These are phyloP conservation scores for Fusarium sp. DNA, from an alignment of 2,329 filamentous ascomycete species.

Conservation along the genomic window DNA sequence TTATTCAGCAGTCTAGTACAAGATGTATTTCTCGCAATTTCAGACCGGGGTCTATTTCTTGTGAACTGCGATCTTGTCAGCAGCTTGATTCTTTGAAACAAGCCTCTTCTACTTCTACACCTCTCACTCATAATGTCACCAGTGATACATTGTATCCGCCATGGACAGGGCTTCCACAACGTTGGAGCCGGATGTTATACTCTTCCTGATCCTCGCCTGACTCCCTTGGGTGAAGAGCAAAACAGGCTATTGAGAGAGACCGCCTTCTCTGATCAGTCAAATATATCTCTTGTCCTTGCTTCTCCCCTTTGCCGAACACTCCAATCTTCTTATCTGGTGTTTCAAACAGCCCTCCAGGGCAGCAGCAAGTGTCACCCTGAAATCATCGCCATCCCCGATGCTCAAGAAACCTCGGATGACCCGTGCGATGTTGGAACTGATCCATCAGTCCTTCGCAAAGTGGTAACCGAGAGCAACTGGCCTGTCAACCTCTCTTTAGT, in stretches of 20 bases:
- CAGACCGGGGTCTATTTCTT: rapidly evolving
- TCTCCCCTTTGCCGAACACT: not conserved
- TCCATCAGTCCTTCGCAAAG: not conserved
- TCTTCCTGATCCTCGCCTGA: not conserved
- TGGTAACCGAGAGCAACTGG: rapidly evolving
- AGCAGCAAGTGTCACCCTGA: not conserved
- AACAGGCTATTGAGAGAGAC: not conserved
- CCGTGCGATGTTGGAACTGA: not conserved
- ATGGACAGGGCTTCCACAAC: not conserved
- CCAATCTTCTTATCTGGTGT: not conserved
- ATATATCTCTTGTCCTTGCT: not conserved
- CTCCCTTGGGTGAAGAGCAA: not conserved
- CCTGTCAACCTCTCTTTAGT: not conserved
- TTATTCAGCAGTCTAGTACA: not conserved
- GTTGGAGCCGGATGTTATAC: not conserved
- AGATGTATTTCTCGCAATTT: not conserved
- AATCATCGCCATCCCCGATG: not conserved
- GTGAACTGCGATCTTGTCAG: not conserved
- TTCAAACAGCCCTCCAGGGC: rapidly evolving
- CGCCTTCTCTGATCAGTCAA: not conserved
- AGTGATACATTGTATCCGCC: not conserved
- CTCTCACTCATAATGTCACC: not conserved
- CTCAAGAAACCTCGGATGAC: not conserved
- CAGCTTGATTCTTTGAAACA: not conserved
- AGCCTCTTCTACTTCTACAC: rapidly evolving